Percentiles rank a stretch among this genome's conserved stretches.
Evolutionary conservation across 176 grass and related monocot genomes (phyloP).

Genomic region (Musa itinerans): DNA sequence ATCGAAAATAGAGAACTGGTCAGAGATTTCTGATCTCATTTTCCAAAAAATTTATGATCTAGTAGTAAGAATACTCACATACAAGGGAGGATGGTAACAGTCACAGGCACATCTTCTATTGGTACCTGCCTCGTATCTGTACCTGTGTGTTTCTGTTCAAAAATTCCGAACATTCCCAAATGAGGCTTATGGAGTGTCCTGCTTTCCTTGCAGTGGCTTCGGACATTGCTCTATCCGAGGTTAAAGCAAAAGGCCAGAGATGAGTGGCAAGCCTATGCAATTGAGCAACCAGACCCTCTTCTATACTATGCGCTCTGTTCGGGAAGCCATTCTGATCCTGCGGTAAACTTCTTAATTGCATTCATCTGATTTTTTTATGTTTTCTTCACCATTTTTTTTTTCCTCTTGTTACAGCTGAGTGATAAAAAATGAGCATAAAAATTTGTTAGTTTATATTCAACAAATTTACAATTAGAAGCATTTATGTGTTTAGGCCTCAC

Average conservation of each 20-base stretch:
- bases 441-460: too few species aligned
- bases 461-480: too few species aligned
- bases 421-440: too few species aligned
- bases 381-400: background rate
- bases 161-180: background rate
- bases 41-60: background rate
- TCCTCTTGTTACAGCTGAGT: too few species aligned
- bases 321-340: slow-evolving; percentile 98
- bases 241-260: slow-evolving; percentile 78
- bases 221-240: slow-evolving; percentile 73
- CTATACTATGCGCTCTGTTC: slow-evolving; percentile 93
- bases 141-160: background rate
- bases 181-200: background rate
- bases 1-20: too few species aligned
- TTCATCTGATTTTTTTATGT: background rate
- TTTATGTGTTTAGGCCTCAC: too few species aligned
- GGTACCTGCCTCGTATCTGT: background rate
- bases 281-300: slow-evolving; percentile 82
- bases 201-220: slow-evolving; percentile 77
- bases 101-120: background rate
- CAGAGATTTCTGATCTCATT: background rate
- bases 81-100: too few species aligned
- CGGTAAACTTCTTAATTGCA: slow-evolving; percentile 39
- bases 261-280: slow-evolving; percentile 68
- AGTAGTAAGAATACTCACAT: too few species aligned